Percentiles rank a stretch among this genome's conserved stretches.
Conservation (phyloP, 2,329 filamentous ascomycete genomes). For the Nannizzia gypsea region DNA sequence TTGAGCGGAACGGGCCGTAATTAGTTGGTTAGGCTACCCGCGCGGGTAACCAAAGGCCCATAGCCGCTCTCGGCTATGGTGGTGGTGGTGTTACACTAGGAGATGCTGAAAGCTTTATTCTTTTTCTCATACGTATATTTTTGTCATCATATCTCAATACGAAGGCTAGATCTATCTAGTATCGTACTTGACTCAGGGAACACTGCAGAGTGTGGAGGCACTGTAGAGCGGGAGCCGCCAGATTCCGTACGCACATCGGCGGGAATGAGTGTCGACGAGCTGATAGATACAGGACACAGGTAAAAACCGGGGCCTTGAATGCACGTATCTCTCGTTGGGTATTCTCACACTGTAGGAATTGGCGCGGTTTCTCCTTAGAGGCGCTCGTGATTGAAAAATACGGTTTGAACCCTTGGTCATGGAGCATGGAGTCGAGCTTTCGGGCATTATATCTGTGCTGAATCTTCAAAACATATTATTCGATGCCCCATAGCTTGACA, state of each 20-base stretch:
- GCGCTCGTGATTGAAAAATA: too few relatives aligned
- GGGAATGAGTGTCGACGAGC: too few relatives aligned
- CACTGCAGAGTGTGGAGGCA: not conserved
- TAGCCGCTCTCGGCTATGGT: not conserved
- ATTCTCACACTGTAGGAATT: too few relatives aligned
- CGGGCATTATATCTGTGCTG: not conserved
- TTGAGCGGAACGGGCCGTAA: not conserved
- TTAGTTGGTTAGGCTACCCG: not conserved
- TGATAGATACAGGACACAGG: too few relatives aligned
- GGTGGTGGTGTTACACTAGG: not conserved
- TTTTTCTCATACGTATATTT: not conserved
- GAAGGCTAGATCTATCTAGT: not conserved
- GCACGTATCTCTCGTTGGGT: too few relatives aligned
- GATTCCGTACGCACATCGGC: not conserved
- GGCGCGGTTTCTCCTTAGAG: too few relatives aligned
- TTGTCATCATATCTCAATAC: not conserved
- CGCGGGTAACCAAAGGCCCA: not conserved
- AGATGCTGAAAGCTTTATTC: not conserved
- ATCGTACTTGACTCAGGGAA: not conserved
- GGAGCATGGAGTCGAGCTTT: not conserved
- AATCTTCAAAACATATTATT: constrained; percentile 26
- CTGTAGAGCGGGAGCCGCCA: not conserved
- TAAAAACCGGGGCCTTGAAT: too few relatives aligned
- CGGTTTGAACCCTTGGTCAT: too few relatives aligned
- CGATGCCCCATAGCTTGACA: constrained; percentile 89